A percentile compares a stretch with the other conserved stretches of the same genome.
These are phyloP conservation scores for Pseudocercospora musae DNA, from an alignment of 2,329 filamentous ascomycete genomes.

Conservation along the genomic window DNA sequence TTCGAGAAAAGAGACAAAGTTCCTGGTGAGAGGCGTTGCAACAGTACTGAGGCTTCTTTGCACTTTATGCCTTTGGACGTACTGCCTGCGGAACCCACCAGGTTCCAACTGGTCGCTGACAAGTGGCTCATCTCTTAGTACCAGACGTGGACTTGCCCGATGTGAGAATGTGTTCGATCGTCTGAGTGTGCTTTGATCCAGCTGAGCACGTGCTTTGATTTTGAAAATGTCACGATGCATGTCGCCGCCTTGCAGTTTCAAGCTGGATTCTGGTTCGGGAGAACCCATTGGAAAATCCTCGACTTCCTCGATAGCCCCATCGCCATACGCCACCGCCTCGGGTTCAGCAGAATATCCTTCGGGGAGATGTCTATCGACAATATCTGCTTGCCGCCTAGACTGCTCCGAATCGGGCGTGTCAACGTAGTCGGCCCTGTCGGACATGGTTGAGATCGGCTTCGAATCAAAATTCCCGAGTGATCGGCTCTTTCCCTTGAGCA, in stretches of 20 bases:
- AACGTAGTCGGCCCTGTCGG: conserved; percentile 13
- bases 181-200: conserved; percentile 29
- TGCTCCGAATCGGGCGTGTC: conserved; percentile 23
- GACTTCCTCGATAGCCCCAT: conserved; percentile 7
- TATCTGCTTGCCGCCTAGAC: conserved; percentile 29
- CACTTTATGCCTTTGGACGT: conserved; percentile 46
- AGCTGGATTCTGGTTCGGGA: conserved; percentile 56
- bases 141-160: conserved; percentile 32
- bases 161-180: conserved; percentile 66
- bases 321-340: conserved; percentile 27
- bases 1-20: conserved; percentile 73
- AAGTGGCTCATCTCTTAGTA: conserved; percentile 31
- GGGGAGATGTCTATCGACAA: conserved; percentile 35
- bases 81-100: conserved; percentile 55
- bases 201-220: conserved; percentile 58
- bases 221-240: conserved; percentile 76
- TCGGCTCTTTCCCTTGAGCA: background rate
- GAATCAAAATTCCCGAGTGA: background rate
- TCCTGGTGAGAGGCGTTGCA: conserved; percentile 58
- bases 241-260: conserved; percentile 71
- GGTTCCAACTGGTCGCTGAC: conserved; percentile 48
- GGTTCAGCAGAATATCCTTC: conserved; percentile 35
- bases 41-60: conserved; percentile 41
- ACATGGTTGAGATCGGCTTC: conserved; percentile 8
- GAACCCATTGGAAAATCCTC: conserved; percentile 5